Evolutionary conservation across 495 filamentous ascomycete genomes (phyloP), one percentile per base, ranked within the genome.

Genomic region (Penicillium psychrofluorescens): DNA sequence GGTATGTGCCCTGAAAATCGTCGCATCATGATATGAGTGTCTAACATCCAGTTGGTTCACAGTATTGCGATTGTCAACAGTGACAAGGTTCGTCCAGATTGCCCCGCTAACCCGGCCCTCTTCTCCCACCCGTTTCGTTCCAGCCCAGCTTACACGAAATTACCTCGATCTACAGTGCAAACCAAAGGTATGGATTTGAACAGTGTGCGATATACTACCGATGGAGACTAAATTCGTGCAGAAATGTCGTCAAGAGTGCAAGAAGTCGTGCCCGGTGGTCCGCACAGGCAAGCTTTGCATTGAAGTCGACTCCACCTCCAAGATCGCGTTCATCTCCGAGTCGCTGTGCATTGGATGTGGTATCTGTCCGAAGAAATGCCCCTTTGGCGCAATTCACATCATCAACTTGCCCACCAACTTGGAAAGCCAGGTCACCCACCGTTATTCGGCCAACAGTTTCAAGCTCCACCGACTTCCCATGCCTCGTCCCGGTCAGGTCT

Each of bases 361-460:
- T 81, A 98, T 98, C 69, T 98, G 92, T 61, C 88, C 89, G 27
- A 97, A 97, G 74, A 95, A 96, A 67, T 97, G 92, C 67, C 92
- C 92, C n/a, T 98, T 98, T 66, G 86, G 88, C 55, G 92, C 94
- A 45, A 98, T 98, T 68, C 89, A 90, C 62, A 97, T 98, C 64
- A 97, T 98, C 87, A 97, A 97, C 71, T 69, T 98, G 68, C 92
- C 94, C 44, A 97, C 92, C 66, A 98, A 97, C 67, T 81, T 98
- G 62, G 92, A 98, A 66, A 90, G 83, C 45, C 85, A 96, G 59
- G 90, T 98, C 54, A 97, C 92, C 47, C 92, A 98, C 64, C 87
- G 94, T 65, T 98, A 98, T 68, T 91, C 90, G 10, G 91, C 92
- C 54, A 98, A 98, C 75, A 96, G 90, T 72, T 98, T 98, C 79